Evolutionary conservation across 257 asterid species (phyloP), one percentile per base, ranked within the genome.

Genomic region (Marsdenia floribunda): DNA sequence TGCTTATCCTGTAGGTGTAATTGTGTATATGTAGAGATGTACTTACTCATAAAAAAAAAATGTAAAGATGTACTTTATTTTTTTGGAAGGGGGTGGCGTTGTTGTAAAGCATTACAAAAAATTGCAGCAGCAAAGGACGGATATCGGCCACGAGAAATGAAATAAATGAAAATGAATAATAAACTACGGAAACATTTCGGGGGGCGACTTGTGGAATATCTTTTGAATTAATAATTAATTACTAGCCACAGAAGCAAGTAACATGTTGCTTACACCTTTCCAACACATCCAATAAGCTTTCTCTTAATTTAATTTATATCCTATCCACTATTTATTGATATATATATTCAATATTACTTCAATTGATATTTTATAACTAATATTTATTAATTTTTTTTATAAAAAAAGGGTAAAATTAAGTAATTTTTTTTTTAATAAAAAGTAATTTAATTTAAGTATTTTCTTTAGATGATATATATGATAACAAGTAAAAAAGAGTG

Each of bases 161-260:
- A 58, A 66, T n/a, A 64, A 72, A 38, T 12, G 26, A 12, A 58
- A 49, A 54, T 29, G 16, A 26, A 59, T 10, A 44, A 52, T 10
- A 61, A 35, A 68, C 1, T 8, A 61, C 52, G 54, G 35, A 59
- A 74, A 77, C 52, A 77, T 22, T 57, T 67, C 1, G 33, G 33
- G 9, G 70, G 29, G 52, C 38, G 77, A 73, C 86, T 81, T 82
- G 1, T 60, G 60, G 52, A 47, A 60, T 60, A 70, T 79, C 55
- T 55, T 79, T 67, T 77, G 72, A 65, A 79, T 75, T 76, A 74
- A 82, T 76, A 73, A 82, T 69, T 74, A 29, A 29, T 29, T 29
- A 29, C 1, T 73, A 75, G 76, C 82, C 82, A 80, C 77, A 65
- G 69, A 71, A 76, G 83, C 81, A 84, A 73, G 54, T 83, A 80